Conservation (phyloP, 129 eudicot species). For the Saposhnikovia divaricata region DNA sequence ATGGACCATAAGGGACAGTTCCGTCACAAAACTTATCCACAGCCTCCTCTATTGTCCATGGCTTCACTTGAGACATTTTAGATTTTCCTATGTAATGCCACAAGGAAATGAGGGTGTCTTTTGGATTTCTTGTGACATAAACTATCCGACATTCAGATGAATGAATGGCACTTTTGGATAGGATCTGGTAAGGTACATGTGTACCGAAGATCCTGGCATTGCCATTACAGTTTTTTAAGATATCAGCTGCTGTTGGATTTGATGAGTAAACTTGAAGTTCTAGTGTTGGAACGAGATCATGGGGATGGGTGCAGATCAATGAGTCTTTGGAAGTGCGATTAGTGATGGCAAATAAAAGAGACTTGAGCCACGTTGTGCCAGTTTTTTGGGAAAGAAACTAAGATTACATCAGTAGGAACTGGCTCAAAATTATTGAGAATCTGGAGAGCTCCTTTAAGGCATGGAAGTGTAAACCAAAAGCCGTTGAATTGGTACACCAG, state of each 20-base stretch:
- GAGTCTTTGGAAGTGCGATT: slow-evolving; percentile 11
- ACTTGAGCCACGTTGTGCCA: slow-evolving; percentile 41
- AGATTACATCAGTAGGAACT: slow-evolving; percentile 26
- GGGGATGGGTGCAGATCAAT: slow-evolving; percentile 19
- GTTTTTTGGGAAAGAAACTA: slow-evolving; percentile 44
- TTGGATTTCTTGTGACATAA: slow-evolving; percentile 38
- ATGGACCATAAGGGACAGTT: slow-evolving; percentile 26
- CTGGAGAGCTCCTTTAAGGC: slow-evolving; percentile 16
- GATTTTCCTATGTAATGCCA: slow-evolving; percentile 22
- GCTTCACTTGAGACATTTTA: background rate
- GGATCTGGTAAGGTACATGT: slow-evolving; percentile 27
- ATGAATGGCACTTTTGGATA: slow-evolving; percentile 11
- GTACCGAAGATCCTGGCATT: slow-evolving; percentile 20
- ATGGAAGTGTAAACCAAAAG: slow-evolving; percentile 22
- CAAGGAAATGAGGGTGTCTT: slow-evolving; percentile 28
- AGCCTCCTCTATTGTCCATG: slow-evolving; percentile 21
- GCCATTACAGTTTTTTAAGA: background rate
- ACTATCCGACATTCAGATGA: slow-evolving; percentile 23
- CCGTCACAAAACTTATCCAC: slow-evolving; percentile 31
- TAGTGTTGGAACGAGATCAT: slow-evolving; percentile 36
- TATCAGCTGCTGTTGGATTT: background rate
- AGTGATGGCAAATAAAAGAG: slow-evolving; percentile 29
- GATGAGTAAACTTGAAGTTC: slow-evolving; percentile 27
- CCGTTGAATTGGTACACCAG: slow-evolving; percentile 21
- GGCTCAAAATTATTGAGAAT: slow-evolving; percentile 23